Conservation (phyloP, 1,284 basidiomycete species). For the Irpex sp. region DNA sequence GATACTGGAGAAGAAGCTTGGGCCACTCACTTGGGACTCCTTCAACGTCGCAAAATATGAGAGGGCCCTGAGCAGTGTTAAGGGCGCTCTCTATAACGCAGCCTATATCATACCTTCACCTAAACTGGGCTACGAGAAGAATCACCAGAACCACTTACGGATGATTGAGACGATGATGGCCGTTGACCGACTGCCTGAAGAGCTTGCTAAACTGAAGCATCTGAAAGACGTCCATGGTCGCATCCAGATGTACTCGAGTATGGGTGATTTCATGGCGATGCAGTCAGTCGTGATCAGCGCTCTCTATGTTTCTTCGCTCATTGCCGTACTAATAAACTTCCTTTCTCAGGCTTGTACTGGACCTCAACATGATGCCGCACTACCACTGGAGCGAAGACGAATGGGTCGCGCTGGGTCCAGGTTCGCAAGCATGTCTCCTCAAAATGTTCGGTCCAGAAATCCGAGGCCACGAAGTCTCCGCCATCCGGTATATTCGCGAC, state of each 20-base stretch:
- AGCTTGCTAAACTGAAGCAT: conserved; percentile 27
- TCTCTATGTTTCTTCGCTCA: neutral
- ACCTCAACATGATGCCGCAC: conserved; percentile 39
- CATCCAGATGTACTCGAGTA: conserved; percentile 32
- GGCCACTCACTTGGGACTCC: conserved; percentile 29
- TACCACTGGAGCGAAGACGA: conserved; percentile 37
- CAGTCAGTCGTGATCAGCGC: conserved; percentile 26
- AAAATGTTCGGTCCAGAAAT: conserved; percentile 35
- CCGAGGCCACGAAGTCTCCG: conserved; percentile 28
- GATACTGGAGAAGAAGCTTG: conserved; percentile 29
- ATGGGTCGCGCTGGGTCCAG: conserved; percentile 39
- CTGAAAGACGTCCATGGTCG: conserved; percentile 36
- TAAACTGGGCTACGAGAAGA: conserved; percentile 27
- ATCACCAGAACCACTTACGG: conserved; percentile 32
- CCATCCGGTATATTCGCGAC: conserved; percentile 34
- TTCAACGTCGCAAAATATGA: conserved; percentile 34
- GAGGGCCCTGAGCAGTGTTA: conserved; percentile 26
- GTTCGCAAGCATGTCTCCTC: conserved; percentile 33
- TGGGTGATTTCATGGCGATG: conserved; percentile 38
- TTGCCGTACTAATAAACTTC: neutral
- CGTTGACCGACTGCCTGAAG: conserved; percentile 28
- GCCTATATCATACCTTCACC: conserved; percentile 41
- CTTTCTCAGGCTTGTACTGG: conserved; percentile 33
- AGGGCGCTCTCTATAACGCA: conserved; percentile 29
- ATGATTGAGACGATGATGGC: conserved; percentile 37